Evolutionary conservation across 306 rosid genomes (phyloP), one percentile per base, ranked within the genome.

Genomic region (Luffa aegyptiaca): DNA sequence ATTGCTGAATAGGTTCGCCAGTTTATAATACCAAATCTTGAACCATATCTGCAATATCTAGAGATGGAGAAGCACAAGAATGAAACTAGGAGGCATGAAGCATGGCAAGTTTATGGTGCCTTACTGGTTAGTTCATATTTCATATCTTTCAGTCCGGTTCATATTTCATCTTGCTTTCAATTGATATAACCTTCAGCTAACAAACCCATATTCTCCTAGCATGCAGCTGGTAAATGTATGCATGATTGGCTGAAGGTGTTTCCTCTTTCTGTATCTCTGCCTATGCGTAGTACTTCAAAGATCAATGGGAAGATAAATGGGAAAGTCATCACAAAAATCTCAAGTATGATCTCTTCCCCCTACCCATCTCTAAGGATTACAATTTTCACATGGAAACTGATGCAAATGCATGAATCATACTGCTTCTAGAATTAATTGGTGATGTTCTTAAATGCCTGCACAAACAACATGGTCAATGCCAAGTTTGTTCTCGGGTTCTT

Each of bases 81-180:
- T 77, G 95, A 84, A 86, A 84, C 85, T 72, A 92, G 91, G 87
- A 92, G 95, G 88, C 89, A 82, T 73, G 92, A 92, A 87, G 97
- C 97, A 75, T 91, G 97, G 91, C 91, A 82, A 82, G 97, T 92
- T 72, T 88, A 90, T 71, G 94, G 98, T 48, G 93, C 97, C 81
- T 88, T 92, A 90, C 83, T 87, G 97, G 98, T 94, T 78, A 86
- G 89, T 85, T 78, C 65, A 45, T 76, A 44, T 80, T 84, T 84
- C 69, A 33, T 65, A 12, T 61, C 52, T 48, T 45, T 71, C 76
- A 71, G 11, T 21, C 92, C 74, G 85, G 88, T 85, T 78, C 73
- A 61, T 73, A 39, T 81, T 84, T 86, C 69, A 35, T 66, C 78
- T 53, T 26, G 45, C 33, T 37, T 39, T 81, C 9, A 74, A 6